A percentile compares a stretch with the other conserved stretches of the same genome.
Conservation (phyloP, 805 yeast genomes). For the Spathaspora hagerdaliae region DNA sequence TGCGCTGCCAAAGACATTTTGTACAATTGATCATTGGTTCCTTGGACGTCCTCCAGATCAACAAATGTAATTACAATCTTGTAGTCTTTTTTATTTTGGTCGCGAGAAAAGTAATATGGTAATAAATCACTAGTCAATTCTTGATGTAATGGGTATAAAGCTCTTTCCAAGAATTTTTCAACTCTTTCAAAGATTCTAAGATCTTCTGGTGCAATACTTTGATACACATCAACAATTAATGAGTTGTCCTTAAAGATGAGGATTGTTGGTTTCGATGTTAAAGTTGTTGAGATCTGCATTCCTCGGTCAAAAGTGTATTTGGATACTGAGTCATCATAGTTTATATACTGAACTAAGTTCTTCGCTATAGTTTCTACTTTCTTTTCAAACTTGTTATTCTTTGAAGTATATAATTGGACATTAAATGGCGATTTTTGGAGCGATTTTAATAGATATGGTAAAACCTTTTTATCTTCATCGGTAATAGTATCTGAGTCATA, state of each 20-base stretch:
- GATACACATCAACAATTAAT: slow-evolving; percentile 48
- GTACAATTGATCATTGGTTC: slow-evolving; percentile 29
- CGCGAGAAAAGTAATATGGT: slow-evolving; percentile 29
- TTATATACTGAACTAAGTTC: slow-evolving; percentile 39
- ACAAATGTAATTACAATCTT: slow-evolving; percentile 50
- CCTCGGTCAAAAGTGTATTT: slow-evolving; percentile 38
- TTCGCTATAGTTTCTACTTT: slow-evolving; percentile 40
- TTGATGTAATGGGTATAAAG: slow-evolving; percentile 49
- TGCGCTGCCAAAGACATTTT: slow-evolving; percentile 44
- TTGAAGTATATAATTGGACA: slow-evolving; percentile 49
- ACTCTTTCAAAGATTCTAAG: slow-evolving; percentile 48
- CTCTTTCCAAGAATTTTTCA: slow-evolving; percentile 45
- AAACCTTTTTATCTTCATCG: slow-evolving; percentile 58
- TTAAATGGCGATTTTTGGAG: slow-evolving; percentile 55
- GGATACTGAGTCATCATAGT: slow-evolving; percentile 35
- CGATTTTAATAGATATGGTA: slow-evolving; percentile 59
- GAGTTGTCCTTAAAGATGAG: slow-evolving; percentile 57
- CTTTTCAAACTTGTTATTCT: slow-evolving; percentile 38
- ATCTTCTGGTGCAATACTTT: slow-evolving; percentile 62
- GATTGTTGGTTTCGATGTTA: slow-evolving; percentile 61
- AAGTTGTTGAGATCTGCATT: slow-evolving; percentile 45
- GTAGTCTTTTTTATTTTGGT: slow-evolving; percentile 18
- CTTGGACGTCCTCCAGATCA: slow-evolving; percentile 33
- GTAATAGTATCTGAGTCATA: slow-evolving; percentile 48
- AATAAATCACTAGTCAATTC: slow-evolving; percentile 44